A percentile compares a stretch with the other conserved stretches of the same genome.
Evolutionary conservation across 345 rosid genomes (phyloP).

Genomic region (Melastoma malabathricum): DNA sequence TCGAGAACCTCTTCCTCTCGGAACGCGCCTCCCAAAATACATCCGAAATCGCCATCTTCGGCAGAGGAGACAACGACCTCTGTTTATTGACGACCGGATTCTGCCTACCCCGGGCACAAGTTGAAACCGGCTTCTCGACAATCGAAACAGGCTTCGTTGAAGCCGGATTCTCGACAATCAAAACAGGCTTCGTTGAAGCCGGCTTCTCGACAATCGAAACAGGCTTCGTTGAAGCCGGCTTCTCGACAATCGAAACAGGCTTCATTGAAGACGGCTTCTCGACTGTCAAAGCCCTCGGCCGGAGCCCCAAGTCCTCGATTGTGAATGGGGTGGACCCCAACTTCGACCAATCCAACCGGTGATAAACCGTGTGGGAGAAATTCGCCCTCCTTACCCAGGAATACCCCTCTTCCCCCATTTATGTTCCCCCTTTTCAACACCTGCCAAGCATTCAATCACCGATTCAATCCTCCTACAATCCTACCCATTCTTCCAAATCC

Average conservation of each 20-base stretch:
- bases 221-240: slow-evolving; percentile 14
- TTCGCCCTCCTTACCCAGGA: slow-evolving; percentile 93
- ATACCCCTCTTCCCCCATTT: slow-evolving; percentile 58
- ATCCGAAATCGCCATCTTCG: slow-evolving; percentile 50
- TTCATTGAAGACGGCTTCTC: no score
- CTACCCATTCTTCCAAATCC: no score
- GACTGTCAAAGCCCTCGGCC: slow-evolving; percentile 18
- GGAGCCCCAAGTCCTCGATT: slow-evolving; percentile 18
- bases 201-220: no score
- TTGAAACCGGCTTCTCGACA: slow-evolving; percentile 15
- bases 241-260: no score
- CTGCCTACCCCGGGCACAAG: slow-evolving; percentile 27
- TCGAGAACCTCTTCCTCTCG: slow-evolving; percentile 62
- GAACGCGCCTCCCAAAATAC: slow-evolving; percentile 75
- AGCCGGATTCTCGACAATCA: no score
- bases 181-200: no score
- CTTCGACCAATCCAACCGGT: slow-evolving; percentile 55
- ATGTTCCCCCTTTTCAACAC: neutral
- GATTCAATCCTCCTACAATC: no score
- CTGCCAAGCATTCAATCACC: no score
- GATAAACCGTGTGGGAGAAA: slow-evolving; percentile 74
- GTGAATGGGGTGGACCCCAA: slow-evolving; percentile 32
- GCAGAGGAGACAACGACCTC: slow-evolving; percentile 74
- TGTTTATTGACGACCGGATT: slow-evolving; percentile 43
- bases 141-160: slow-evolving; percentile 19